Evolutionary conservation across 768 basidiomycete genomes (phyloP).

Genomic region (Lactifluus hygrophoroides): DNA sequence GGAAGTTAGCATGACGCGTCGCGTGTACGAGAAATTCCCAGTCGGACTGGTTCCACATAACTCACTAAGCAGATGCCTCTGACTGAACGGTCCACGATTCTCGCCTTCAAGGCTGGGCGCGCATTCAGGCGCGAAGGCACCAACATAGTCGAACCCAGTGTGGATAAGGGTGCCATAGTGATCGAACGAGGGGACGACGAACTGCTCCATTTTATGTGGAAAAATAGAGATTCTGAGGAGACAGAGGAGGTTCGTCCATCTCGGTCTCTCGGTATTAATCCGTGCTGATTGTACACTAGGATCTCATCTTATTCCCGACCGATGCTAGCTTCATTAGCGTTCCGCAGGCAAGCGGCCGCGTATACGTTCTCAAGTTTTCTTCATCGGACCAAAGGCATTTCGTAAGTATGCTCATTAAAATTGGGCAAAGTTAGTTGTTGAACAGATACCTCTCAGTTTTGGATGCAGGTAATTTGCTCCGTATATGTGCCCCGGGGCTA

Average conservation of each 20-base stretch:
- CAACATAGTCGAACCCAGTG: conserved; percentile 56
- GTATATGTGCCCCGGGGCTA: neutral
- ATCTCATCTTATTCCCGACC: conserved; percentile 78
- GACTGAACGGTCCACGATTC: conserved; percentile 21
- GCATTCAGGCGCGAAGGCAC: conserved; percentile 58
- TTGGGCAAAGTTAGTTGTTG: neutral
- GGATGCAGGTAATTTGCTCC: conserved; percentile 60
- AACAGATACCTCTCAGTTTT: conserved; percentile 47
- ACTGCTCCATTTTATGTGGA: conserved; percentile 74
- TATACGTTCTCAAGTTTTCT: conserved; percentile 86
- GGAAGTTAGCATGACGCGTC: conserved; percentile 14
- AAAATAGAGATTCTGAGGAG: conserved; percentile 52
- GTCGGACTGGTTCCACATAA: neutral
- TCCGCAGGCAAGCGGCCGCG: conserved; percentile 56
- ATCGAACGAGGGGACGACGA: conserved; percentile 66
- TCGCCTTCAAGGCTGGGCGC: conserved; percentile 64
- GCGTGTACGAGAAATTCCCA: neutral
- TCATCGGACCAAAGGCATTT: conserved; percentile 87
- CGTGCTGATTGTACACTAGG: conserved; percentile 37
- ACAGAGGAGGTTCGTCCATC: conserved; percentile 48
- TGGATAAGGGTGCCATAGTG: conserved; percentile 66
- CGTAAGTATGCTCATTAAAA: conserved; percentile 37
- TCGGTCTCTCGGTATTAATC: neutral
- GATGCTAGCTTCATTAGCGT: conserved; percentile 81
- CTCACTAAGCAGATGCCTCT: conserved; percentile 11